Percentiles rank a stretch among this genome's conserved stretches.
These are phyloP conservation scores for Dryadomyces quercus-mongolicae DNA, from an alignment of 2,329 filamentous ascomycete genomes.

Conservation along the genomic window DNA sequence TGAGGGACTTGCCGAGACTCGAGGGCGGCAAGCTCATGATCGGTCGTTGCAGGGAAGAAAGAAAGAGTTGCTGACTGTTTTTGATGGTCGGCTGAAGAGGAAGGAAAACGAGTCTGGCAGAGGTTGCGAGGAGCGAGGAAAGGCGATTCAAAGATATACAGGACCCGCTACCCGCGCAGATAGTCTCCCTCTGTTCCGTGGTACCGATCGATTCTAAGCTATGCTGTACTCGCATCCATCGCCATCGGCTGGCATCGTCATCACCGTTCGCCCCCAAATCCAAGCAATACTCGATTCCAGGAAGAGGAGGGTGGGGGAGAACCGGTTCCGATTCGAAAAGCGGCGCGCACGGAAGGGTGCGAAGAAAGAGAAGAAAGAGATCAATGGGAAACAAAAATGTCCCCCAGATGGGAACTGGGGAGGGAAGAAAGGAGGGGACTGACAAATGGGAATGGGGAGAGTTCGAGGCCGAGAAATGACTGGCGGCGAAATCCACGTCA, in stretches of 20 bases:
- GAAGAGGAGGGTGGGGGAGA: not conserved
- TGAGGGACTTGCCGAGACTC: constrained; percentile 38
- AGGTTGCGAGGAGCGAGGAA: not conserved
- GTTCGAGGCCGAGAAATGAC: not conserved
- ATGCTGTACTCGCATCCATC: not conserved
- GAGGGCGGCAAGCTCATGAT: constrained; percentile 23
- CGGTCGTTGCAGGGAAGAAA: not conserved
- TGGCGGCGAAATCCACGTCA: not conserved
- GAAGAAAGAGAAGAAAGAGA: not conserved
- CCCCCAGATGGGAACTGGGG: not conserved
- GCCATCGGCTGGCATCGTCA: not conserved
- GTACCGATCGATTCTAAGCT: not conserved
- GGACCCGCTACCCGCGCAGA: not conserved
- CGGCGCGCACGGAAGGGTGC: not conserved
- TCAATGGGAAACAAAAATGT: not conserved
- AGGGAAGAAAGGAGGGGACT: not conserved
- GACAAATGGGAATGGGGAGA: not conserved
- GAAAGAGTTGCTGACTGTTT: not conserved
- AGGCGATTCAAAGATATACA: not conserved
- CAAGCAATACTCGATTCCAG: not conserved
- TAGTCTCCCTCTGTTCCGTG: not conserved
- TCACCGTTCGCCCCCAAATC: not conserved
- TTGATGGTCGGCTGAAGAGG: not conserved
- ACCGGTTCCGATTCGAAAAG: not conserved
- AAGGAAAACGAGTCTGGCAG: not conserved